Base-by-base conservation (phyloP, 108 stramenopile species). In the Chaetoceros tenuissimus region DNA sequence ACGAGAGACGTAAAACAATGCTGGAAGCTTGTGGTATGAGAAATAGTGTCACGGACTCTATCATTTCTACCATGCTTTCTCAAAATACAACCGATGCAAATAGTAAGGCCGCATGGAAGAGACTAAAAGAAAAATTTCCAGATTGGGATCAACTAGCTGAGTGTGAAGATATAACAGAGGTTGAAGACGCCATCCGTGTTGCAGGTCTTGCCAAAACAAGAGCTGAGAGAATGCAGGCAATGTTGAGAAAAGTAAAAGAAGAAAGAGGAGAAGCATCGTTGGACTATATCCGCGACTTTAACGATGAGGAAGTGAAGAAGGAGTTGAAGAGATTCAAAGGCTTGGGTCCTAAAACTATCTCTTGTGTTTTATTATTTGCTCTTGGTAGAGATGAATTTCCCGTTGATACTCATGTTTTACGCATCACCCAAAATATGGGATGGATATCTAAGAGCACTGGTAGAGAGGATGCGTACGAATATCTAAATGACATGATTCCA, bases 71-170 rank as follows among this genome's bases (percentile, higher is more conserved):
- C n/a, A 89, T 89, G 71, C 66, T 89, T 1, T 83, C 81, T 20
- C 87, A 89, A 60, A 89, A 89, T 48, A 89, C 87, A 21, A 89
- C 87, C 8, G 71, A 69, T 57, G 80, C 81, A 56, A 83, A 83
- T 56, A 66, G 53, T 22, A 58, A 63, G 30, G 64, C 62, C 43
- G 87, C 87, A 48, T 89, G 77, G 65, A 68, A 57, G 0, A 67
- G 62, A 24, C 62, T 89, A 21, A 85, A 85, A 53, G 55, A 66
- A 45, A 56, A 34, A 20, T 79, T 77, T 63, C 84, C 81, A 3
- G 73, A 61, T 25, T 89, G 82, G 79, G 67, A 82, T 26, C 19
- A 59, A 44, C 78, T 81, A 24, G 68, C 58, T 3, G 44, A 59
- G 30, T 29, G 53, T 16, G 47, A 30, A 26, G 46, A 31, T 19